Percentiles rank a stretch among this genome's conserved stretches.
phyloP scores from a whole-genome alignment of 305 asterid genomes.

The Striga hermonthica region DNA sequence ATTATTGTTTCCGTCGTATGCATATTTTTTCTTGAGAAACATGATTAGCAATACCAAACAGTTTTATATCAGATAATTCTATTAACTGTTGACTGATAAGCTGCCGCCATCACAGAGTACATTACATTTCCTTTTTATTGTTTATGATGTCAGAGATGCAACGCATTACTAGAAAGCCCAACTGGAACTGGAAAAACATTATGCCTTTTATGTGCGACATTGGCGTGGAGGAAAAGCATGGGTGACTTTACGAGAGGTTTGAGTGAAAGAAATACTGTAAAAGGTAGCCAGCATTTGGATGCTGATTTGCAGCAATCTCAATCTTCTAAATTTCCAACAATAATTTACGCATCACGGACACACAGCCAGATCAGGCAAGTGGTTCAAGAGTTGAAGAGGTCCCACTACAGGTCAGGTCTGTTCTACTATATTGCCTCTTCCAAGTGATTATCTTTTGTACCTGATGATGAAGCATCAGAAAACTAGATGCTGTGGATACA shows the following conservation, averaged over 20 bases:
- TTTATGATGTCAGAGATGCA: conserved; percentile 54
- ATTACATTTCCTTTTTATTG: conserved; percentile 23
- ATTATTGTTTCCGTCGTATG: conserved; percentile 10
- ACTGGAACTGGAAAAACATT: conserved; percentile 98
- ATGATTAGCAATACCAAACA: conserved; percentile 7
- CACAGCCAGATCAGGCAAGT: conserved; percentile 98
- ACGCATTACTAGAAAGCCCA: conserved; percentile 95
- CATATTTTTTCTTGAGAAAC: not conserved
- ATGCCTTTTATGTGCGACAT: conserved; percentile 91
- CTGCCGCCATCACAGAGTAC: conserved; percentile 10
- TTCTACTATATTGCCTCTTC: conserved; percentile 28
- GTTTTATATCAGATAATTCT: not conserved
- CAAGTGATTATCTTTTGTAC: conserved; percentile 1
- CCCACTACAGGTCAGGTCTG: conserved; percentile 77
- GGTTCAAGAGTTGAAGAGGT: conserved; percentile 86
- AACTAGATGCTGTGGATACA: too few relatives aligned
- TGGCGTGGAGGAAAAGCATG: conserved; percentile 95
- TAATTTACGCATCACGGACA: conserved; percentile 89
- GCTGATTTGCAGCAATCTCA: conserved; percentile 43
- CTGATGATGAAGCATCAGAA: too few relatives aligned
- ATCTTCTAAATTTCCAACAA: conserved; percentile 59
- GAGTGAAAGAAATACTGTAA: conserved; percentile 42
- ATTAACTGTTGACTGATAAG: conserved; percentile 1
- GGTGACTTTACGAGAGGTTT: conserved; percentile 67
- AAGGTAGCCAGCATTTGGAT: conserved; percentile 52